Conservation (phyloP, 2,329 filamentous ascomycete species). For the Nannizzia gypsea region DNA sequence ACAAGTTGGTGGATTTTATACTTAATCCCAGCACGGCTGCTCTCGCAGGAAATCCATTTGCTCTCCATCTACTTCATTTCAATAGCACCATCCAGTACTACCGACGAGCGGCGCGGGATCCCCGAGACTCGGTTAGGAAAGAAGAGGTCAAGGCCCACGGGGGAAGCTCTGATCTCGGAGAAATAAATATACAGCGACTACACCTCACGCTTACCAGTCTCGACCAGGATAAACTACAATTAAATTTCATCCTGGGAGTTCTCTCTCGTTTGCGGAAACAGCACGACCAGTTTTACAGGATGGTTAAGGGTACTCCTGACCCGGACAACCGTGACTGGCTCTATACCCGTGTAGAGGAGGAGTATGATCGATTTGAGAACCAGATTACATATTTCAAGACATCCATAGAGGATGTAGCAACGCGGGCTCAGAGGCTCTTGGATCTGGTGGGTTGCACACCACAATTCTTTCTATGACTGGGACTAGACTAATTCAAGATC, state of each 20-base stretch:
- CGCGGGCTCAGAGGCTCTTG: constrained; percentile 7
- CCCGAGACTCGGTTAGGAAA: constrained; percentile 9
- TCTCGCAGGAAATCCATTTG: constrained; percentile 7
- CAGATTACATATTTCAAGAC: constrained; percentile 13
- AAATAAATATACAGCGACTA: constrained; percentile 8
- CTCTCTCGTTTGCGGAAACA: constrained; percentile 7
- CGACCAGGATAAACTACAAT: constrained; percentile 10
- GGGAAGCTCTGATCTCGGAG: constrained; percentile 5
- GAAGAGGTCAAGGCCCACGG: constrained; percentile 11
- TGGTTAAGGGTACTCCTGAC: constrained; percentile 7
- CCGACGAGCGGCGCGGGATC: constrained; percentile 9
- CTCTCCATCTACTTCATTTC: constrained; percentile 10
- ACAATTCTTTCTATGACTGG: background rate
- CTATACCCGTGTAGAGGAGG: constrained; percentile 10
- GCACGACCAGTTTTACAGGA: constrained; percentile 9
- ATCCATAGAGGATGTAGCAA: constrained; percentile 10
- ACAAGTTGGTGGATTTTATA: constrained; percentile 10
- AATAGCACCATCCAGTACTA: constrained; percentile 11
- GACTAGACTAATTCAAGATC: background rate
- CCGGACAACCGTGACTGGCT: constrained; percentile 9
- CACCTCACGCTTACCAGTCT: constrained; percentile 10
- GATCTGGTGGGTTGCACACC: constrained; percentile 1
- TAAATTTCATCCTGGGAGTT: constrained; percentile 11
- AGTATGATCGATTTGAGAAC: constrained; percentile 11
- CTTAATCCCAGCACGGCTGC: constrained; percentile 5